A percentile compares a stretch with the other conserved stretches of the same genome.
These are phyloP conservation scores for Erodium texanum DNA, from an alignment of 441 rosid genomes.

Conservation along the genomic window DNA sequence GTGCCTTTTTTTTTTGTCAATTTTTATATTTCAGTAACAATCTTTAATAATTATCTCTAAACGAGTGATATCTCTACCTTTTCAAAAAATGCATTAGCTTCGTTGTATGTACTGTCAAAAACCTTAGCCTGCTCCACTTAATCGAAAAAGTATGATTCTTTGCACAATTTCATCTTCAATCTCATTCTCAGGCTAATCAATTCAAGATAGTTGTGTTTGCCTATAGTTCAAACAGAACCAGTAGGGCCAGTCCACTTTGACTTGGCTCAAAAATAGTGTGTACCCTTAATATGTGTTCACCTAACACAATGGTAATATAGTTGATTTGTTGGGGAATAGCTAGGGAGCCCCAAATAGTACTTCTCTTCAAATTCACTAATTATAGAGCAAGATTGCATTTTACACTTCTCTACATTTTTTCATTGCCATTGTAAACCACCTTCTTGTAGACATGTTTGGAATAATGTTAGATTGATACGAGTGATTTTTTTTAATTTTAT, in stretches of 20 bases:
- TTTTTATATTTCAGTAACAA: not conserved
- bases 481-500: slow-evolving; percentile 8
- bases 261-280: no score
- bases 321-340: no score
- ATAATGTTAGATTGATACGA: not conserved
- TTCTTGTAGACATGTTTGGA: not conserved
- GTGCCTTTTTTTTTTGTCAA: not conserved
- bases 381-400: not conserved
- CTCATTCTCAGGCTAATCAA: no score
- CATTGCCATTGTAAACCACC: not conserved
- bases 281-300: no score
- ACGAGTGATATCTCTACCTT: not conserved
- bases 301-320: no score
- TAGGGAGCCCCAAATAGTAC: no score
- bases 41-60: not conserved
- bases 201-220: no score
- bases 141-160: no score
- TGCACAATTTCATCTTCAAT: no score
- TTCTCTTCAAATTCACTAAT: no score
- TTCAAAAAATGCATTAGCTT: not conserved
- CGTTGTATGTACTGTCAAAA: not conserved
- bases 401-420: not conserved
- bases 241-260: no score
- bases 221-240: no score
- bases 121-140: not conserved